Evolutionary conservation across 2,329 filamentous ascomycete species (phyloP).

Genomic region (Metarhizium robertsii): DNA sequence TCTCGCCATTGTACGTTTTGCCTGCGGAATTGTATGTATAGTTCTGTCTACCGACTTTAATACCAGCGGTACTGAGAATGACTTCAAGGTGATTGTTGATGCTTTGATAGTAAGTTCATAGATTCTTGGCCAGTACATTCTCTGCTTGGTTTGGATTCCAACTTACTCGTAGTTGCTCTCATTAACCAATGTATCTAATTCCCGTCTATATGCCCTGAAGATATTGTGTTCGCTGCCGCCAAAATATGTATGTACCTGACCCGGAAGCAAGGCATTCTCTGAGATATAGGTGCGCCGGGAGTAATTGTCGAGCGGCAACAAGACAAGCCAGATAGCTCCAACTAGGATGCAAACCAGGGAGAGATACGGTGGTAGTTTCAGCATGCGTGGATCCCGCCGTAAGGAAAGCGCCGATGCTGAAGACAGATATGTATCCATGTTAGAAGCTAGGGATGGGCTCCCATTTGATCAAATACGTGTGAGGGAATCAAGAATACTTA

Average conservation of each 20-base stretch:
- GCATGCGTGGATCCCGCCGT: constrained; percentile 70
- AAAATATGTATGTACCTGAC: constrained; percentile 97
- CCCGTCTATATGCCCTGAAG: constrained; percentile 80
- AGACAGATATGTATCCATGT: not conserved
- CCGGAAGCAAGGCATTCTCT: constrained; percentile 90
- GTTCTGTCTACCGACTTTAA: constrained; percentile 82
- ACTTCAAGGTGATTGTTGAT: constrained; percentile 63
- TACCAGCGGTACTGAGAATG: constrained; percentile 67
- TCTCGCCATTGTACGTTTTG: constrained; percentile 67
- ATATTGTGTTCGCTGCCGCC: constrained; percentile 92
- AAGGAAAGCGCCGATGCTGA: constrained; percentile 56
- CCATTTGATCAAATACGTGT: not conserved
- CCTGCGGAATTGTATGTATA: constrained; percentile 80
- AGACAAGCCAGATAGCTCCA: constrained; percentile 80
- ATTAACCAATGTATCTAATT: constrained; percentile 57
- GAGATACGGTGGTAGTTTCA: constrained; percentile 78
- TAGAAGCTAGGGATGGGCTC: not conserved
- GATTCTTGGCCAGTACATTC: not conserved
- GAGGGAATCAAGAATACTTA: constrained; percentile 21
- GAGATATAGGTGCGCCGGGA: constrained; percentile 92
- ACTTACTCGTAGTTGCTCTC: constrained; percentile 44
- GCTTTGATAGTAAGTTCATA: constrained; percentile 20
- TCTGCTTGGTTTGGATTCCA: not conserved
- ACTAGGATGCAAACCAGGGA: constrained; percentile 77
- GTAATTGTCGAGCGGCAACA: constrained; percentile 84